Conservation (phyloP, 2,329 filamentous ascomycete genomes). For the Talaromyces sp. region DNA sequence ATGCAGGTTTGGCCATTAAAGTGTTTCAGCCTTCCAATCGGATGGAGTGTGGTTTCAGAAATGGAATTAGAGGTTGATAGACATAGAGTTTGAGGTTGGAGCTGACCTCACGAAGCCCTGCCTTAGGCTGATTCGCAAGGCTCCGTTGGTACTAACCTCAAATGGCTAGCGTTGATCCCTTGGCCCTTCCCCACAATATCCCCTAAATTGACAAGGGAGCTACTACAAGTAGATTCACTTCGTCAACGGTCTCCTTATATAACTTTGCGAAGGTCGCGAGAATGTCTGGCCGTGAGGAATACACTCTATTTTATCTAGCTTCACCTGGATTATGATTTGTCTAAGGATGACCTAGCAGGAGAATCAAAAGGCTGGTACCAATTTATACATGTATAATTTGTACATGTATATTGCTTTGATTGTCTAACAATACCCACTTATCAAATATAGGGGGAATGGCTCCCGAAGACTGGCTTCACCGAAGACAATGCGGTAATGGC, state of each 20-base stretch:
- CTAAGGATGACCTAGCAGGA: background rate
- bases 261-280: background rate
- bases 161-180: background rate
- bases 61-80: background rate
- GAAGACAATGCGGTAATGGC: conserved; percentile 7
- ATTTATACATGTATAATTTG: background rate
- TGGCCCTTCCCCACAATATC: too few species aligned
- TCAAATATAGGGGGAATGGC: background rate
- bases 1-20: background rate
- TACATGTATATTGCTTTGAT: background rate
- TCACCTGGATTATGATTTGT: background rate
- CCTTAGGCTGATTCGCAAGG: background rate
- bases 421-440: background rate
- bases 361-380: background rate
- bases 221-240: too few species aligned
- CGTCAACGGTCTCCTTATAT: too few species aligned
- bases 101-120: background rate
- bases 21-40: background rate
- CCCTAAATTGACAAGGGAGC: too few species aligned
- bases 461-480: background rate
- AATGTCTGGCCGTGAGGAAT: background rate
- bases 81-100: background rate
- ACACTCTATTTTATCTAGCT: too few species aligned
- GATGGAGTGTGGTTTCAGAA: background rate
- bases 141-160: background rate